A percentile compares a stretch with the other conserved stretches of the same genome.
These are phyloP conservation scores for Echinochloa phyllopogon DNA, from an alignment of 176 grass and related monocot species.

Conservation along the genomic window DNA sequence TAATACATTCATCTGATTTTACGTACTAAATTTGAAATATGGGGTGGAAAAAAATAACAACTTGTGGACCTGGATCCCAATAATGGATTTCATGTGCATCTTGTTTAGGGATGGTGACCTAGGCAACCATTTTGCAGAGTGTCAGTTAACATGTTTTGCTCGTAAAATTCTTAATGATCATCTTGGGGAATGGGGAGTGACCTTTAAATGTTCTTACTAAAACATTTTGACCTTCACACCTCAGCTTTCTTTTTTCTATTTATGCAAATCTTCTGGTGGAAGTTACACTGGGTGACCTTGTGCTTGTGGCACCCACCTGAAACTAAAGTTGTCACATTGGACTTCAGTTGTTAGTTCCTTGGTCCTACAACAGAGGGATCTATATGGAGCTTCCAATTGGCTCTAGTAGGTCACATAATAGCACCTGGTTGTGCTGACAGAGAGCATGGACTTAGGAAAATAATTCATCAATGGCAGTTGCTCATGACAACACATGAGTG, in stretches of 20 bases:
- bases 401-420: not conserved
- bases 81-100: slow-evolving; percentile 10
- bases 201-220: not conserved
- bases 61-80: no score
- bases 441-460: not conserved
- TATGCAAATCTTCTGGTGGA: not conserved
- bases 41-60: not conserved
- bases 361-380: slow-evolving; percentile 20
- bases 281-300: not conserved
- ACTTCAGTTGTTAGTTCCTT: not conserved
- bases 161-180: not conserved
- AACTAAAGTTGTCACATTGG: not conserved
- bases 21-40: not conserved
- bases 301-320: slow-evolving; percentile 13
- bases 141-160: not conserved
- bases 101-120: slow-evolving; percentile 4
- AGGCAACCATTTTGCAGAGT: not conserved
- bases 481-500: not conserved
- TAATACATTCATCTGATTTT: not conserved
- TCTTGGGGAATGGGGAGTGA: no score
- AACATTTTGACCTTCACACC: not conserved
- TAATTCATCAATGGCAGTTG: not conserved
- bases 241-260: not conserved
- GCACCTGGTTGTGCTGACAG: not conserved
- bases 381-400: not conserved